Evolutionary conservation across 345 rosid species (phyloP).

Genomic region (Isatis tinctoria): DNA sequence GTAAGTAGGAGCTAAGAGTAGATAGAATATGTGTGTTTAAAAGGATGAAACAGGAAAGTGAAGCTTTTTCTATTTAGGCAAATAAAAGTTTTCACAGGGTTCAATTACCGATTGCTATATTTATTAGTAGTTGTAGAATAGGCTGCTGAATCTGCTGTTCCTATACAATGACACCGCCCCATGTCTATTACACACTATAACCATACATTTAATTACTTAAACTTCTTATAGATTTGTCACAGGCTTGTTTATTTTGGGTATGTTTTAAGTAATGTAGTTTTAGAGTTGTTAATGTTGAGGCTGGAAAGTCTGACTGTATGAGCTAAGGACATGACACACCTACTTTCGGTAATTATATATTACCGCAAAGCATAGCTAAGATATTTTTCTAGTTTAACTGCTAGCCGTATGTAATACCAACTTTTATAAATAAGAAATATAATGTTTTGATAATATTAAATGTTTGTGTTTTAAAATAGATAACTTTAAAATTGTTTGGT

Average conservation of each 20-base stretch:
- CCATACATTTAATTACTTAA: neutral
- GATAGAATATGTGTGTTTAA: neutral
- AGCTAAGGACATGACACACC: neutral
- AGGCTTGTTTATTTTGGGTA: slow-evolving; percentile 27
- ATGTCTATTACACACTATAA: slow-evolving; percentile 15
- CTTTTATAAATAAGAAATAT: neutral
- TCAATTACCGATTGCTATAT: slow-evolving; percentile 17
- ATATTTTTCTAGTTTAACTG: too few species aligned
- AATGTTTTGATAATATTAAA: too few species aligned
- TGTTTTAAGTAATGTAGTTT: neutral
- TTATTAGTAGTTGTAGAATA: slow-evolving; percentile 3
- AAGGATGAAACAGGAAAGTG: slow-evolving; percentile 16
- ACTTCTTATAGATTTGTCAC: slow-evolving; percentile 8
- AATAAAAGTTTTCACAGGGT: neutral
- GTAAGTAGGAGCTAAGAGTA: slow-evolving; percentile 8
- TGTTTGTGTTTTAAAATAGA: too few species aligned
- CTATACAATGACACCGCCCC: slow-evolving; percentile 32
- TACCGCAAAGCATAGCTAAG: neutral
- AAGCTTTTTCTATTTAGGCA: slow-evolving; percentile 23
- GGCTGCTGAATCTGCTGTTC: slow-evolving; percentile 27
- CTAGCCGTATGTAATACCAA: neutral
- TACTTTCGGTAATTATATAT: neutral
- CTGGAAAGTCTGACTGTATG: too few species aligned
- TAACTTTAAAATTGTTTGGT: too few species aligned
- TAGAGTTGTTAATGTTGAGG: neutral